Base-by-base conservation (phyloP, 164 flowering plant species). In the Liquidambar formosana region DNA sequence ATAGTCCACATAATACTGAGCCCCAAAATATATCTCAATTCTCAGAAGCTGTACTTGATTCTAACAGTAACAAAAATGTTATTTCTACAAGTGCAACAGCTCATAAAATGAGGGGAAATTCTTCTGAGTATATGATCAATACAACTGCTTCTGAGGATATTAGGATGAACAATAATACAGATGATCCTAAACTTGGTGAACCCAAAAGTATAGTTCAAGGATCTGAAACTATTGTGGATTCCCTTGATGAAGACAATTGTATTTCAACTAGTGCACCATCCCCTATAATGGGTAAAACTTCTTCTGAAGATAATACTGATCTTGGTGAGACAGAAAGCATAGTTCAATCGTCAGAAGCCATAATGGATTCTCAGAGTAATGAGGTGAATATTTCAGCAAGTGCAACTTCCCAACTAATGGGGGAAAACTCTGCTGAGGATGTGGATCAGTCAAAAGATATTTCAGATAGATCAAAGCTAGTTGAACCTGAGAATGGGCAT, bases 361-460 rank as follows among this genome's bases (percentile, higher is more conserved):
- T 52, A 61, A 66, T 49, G 21, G 71, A 48, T 41, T 54, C 78
- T 62, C 65, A 23, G 8, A 56, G 3, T 22, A 25, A 49, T 57
- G 63, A 67, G 54, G 58, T 21, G 44, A 38, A 33, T 52, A 43
- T 16, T 21, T 13, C 54, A 65, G 38, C 27, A 61, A 23, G 11
- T 57, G 64, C 47, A 63, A 9, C 58, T 23, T 41, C 64, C 18
- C 21, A 61, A 47, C 26, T 43, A 5, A 48, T 13, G 5, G 57
- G 2, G 25, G 66, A 71, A 58, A 54, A 22, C 46, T 64, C 66
- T 56, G 66, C 62, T 28, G 61, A 12, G 18, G 57, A 21, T 27
- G 11, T 26, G 22, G 61, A 13, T 14, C 56, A n/a, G 15, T 25
- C 45, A 47, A 68, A 63, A 63, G 66, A 44, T 26, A 57, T 22